Conservation (phyloP, 106 monocot genomes). For the Alisma plantagoaquatica region DNA sequence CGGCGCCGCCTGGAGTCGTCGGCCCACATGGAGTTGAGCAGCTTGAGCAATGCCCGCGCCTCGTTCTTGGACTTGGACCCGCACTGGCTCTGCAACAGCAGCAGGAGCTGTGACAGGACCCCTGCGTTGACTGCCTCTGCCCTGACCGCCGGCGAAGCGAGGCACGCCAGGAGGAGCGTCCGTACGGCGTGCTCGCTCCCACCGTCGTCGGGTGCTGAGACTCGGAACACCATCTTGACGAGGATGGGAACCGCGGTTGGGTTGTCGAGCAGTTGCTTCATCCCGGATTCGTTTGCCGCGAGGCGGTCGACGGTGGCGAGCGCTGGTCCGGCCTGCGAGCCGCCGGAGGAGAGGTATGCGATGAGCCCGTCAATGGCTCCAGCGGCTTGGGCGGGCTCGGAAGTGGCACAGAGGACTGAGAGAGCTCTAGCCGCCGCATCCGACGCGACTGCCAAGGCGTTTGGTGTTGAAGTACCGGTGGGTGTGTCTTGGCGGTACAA, state of each 20-base stretch:
- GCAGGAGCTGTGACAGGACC: conserved; percentile 39
- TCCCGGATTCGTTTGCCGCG: conserved; percentile 27
- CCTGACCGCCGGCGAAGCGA: conserved; percentile 24
- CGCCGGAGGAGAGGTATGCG: conserved; percentile 15
- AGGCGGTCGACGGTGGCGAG: conserved; percentile 50
- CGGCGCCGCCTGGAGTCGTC: neutral
- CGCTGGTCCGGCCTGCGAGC: conserved; percentile 18
- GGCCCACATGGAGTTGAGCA: conserved; percentile 28
- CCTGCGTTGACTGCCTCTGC: conserved; percentile 40
- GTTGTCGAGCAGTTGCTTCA: conserved; percentile 19
- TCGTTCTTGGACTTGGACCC: conserved; percentile 37
- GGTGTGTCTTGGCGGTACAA: neutral
- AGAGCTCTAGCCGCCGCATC: conserved; percentile 43
- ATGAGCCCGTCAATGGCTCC: conserved; percentile 25
- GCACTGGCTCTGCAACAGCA: conserved; percentile 76
- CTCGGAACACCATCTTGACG: conserved; percentile 54
- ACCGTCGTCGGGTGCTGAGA: conserved; percentile 20
- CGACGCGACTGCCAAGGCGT: too few relatives aligned
- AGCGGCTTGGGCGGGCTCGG: conserved; percentile 18
- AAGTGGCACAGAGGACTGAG: conserved; percentile 42
- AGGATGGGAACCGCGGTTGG: conserved; percentile 20
- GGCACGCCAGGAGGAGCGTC: conserved; percentile 26
- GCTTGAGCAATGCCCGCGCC: conserved; percentile 48
- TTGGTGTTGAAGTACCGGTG: neutral
- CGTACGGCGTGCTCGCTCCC: conserved; percentile 80